Evolutionary conservation across 306 rosid species (phyloP).

Genomic region (Vigna radiata): DNA sequence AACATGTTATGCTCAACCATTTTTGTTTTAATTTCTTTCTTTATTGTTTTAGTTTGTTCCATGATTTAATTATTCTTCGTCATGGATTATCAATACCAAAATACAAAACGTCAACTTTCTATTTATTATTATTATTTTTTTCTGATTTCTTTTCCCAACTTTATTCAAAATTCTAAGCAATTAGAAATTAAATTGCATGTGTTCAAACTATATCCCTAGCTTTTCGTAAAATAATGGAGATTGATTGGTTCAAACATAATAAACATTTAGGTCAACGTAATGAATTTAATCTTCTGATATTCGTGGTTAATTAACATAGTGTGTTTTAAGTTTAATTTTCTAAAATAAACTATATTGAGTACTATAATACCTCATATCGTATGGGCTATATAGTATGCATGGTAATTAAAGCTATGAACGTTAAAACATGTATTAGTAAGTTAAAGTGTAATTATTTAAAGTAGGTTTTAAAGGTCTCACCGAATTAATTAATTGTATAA

Average conservation of each 20-base stretch:
- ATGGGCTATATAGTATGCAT: too few relatives aligned
- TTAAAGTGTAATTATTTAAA: too few relatives aligned
- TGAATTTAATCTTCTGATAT: background rate
- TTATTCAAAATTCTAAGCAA: background rate
- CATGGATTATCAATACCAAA: background rate
- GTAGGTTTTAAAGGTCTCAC: too few relatives aligned
- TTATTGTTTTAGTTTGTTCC: background rate
- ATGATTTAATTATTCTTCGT: background rate
- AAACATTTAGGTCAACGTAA: background rate
- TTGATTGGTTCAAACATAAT: background rate
- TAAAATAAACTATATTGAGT: too few relatives aligned
- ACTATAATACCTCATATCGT: too few relatives aligned
- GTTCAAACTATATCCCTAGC: background rate
- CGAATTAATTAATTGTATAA: too few relatives aligned
- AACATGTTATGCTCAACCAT: background rate
- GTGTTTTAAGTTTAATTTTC: background rate
- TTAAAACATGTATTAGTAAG: too few relatives aligned
- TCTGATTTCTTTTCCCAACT: background rate
- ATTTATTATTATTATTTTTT: background rate
- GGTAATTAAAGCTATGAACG: too few relatives aligned
- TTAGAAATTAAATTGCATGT: slow-evolving; percentile 10
- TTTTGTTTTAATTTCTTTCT: background rate
- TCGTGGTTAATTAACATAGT: background rate
- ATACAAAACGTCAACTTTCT: background rate
- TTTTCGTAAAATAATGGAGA: background rate